Evolutionary conservation across 805 yeast species (phyloP), one percentile per base, ranked within the genome.

Genomic region (Allodekkera sacchari): DNA sequence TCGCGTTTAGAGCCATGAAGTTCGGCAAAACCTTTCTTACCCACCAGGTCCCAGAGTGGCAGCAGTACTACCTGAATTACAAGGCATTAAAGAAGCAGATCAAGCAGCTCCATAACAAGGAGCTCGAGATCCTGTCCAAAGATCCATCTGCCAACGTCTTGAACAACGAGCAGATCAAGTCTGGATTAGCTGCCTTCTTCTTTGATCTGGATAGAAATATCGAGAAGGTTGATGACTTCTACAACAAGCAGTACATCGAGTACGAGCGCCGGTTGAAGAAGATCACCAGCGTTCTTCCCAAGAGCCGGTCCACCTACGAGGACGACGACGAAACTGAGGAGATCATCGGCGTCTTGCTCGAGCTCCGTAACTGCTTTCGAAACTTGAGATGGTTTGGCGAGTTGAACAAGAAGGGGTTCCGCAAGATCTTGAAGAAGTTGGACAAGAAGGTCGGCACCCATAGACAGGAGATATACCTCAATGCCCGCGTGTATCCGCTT

Each of bases 11-110:
- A 9, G 14, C 28, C 18, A 81, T 81, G 89, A 81, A 81, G 65
- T 83, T 83, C 53, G 94, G 89, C 18, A 83, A 83, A 55, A 80
- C 84, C 18, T 65, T 83, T 43, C 60, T 75, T 20, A 66, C 82
- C 29, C 94, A 89, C 57, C 95, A 87, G 63, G 85, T 88, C 35
- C 96, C 96, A 4, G 95, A 87, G 57, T 89, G 97, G 97, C 66
- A 75, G 30, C 71, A 73, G 36, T 70, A 69, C 47, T 89, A 89
- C 50, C 71, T 89, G 66, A 82, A 84, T 59, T 89, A 89, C 59
- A 89, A 87, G 54, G 74, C 69, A 30, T 65, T 89, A 44, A 89
- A 89, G 61, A 77, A 81, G 48, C 72, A 74, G 45, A 83, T 89
- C 57, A 83, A 83, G 53, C 68, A 65, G 25, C 71, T 83, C 16